A percentile compares a stretch with the other conserved stretches of the same genome.
Evolutionary conservation across 192 early-diverging fungal genomes (phyloP).

Genomic region (Lunasporangiospora selenospora): DNA sequence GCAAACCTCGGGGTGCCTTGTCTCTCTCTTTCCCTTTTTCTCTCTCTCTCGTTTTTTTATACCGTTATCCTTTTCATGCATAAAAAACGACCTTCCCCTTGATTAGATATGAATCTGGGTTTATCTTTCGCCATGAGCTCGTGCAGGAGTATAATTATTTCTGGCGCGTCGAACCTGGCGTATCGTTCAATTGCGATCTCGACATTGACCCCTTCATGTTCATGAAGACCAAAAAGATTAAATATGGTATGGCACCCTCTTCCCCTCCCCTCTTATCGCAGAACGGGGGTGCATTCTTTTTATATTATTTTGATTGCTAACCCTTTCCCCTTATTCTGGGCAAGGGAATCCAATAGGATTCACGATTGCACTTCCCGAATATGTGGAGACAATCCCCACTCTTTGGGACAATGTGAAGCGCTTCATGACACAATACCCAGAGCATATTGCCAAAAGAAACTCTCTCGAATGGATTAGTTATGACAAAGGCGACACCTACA

Average conservation of each 20-base stretch:
- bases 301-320: neutral
- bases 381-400: slow-evolving; percentile 68
- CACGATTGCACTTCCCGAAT: slow-evolving; percentile 75
- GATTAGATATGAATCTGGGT: slow-evolving; percentile 69
- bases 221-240: slow-evolving; percentile 75
- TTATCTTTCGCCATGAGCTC: slow-evolving; percentile 77
- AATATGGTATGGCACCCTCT: slow-evolving; percentile 67
- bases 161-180: slow-evolving; percentile 87
- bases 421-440: slow-evolving; percentile 60
- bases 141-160: slow-evolving; percentile 76
- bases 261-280: neutral
- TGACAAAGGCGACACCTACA: slow-evolving; percentile 62
- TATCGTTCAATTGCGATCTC: slow-evolving; percentile 82
- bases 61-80: neutral
- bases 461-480: slow-evolving; percentile 65
- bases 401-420: slow-evolving; percentile 70
- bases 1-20: neutral
- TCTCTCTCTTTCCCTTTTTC: neutral
- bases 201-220: slow-evolving; percentile 80
- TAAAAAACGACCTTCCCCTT: neutral
- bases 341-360: slow-evolving; percentile 25
- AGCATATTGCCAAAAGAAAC: slow-evolving; percentile 60
- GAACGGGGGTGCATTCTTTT: neutral
- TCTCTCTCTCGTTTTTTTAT: neutral
- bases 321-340: neutral